A percentile compares a stretch with the other conserved stretches of the same genome.
Evolutionary conservation across 371 early-diverging fungal genomes (phyloP).

Genomic region (Apophysomyces sp.): DNA sequence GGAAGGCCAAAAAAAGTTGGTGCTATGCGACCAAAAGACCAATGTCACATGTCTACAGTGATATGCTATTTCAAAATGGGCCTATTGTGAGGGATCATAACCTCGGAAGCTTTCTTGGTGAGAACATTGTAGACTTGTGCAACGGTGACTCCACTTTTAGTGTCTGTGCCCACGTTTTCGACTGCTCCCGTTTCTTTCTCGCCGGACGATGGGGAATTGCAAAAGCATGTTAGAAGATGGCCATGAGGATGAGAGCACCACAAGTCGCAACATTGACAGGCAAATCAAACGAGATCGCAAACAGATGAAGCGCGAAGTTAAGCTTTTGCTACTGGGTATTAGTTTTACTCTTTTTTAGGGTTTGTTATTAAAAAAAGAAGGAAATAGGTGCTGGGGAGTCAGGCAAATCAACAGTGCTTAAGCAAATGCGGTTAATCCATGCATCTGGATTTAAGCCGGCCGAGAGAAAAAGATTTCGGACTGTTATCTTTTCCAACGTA

Average conservation of each 20-base stretch:
- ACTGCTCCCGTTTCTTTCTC: too few species aligned
- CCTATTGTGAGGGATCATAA: too few species aligned
- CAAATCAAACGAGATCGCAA: constrained; percentile 65
- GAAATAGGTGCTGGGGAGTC: constrained; percentile 88
- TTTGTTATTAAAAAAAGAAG: neutral
- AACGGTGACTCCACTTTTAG: too few species aligned
- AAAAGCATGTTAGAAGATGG: constrained; percentile 5
- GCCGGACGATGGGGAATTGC: constrained; percentile 3
- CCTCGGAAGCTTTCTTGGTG: too few species aligned
- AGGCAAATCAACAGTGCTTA: constrained; percentile 90
- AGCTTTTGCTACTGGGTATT: constrained; percentile 81
- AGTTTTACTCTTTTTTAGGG: too few species aligned
- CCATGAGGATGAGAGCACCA: constrained; percentile 2
- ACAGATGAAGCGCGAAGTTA: constrained; percentile 69
- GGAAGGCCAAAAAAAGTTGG: too few species aligned
- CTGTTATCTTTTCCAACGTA: constrained; percentile 80
- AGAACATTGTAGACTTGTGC: too few species aligned
- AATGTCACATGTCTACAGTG: too few species aligned
- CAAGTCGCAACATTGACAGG: constrained; percentile 71
- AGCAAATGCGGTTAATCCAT: constrained; percentile 93
- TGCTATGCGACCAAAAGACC: too few species aligned
- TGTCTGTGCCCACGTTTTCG: too few species aligned
- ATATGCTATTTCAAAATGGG: too few species aligned
- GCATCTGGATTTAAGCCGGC: constrained; percentile 75
- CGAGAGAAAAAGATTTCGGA: constrained; percentile 78